Conservation (phyloP, 1,139 yeast species). For the Blastobotrys proliferans region DNA sequence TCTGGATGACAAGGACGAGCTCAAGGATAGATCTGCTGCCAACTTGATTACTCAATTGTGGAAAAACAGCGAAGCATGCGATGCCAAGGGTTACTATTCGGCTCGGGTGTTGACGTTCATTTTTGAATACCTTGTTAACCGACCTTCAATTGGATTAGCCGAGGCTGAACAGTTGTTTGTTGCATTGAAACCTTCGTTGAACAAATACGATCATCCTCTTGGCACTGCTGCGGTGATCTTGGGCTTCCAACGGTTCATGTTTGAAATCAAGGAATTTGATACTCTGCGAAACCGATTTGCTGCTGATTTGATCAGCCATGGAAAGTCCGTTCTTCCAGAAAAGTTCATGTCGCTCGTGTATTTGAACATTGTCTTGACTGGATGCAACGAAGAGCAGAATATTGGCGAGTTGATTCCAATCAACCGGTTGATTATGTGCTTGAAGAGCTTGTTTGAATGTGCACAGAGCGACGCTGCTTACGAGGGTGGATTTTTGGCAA, state of each 20-base stretch:
- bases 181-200: conserved; percentile 8
- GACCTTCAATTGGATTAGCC: conserved; percentile 12
- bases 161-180: conserved; percentile 16
- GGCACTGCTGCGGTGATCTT: conserved; percentile 20
- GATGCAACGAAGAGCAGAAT: conserved; percentile 24
- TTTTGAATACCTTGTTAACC: conserved; percentile 15
- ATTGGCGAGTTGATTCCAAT: conserved; percentile 19
- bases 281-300: conserved; percentile 58
- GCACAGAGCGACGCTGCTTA: conserved; percentile 59
- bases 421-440: conserved; percentile 47
- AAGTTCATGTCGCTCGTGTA: conserved; percentile 43
- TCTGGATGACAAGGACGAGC: conserved; percentile 5
- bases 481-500: conserved; percentile 44
- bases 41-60: conserved; percentile 16
- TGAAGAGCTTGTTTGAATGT: conserved; percentile 52
- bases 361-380: conserved; percentile 46
- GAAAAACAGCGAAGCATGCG: conserved; percentile 13
- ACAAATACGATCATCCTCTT: conserved; percentile 13
- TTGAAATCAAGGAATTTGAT: conserved; percentile 29
- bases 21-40: conserved; percentile 7
- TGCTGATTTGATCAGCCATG: conserved; percentile 49
- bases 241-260: conserved; percentile 17
- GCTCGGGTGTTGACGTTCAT: conserved; percentile 18
- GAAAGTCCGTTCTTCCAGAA: background rate
- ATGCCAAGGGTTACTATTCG: conserved; percentile 18